These are phyloP conservation scores for Cunninghamia lanceolata DNA, from an alignment of 75 land plant species.

Conservation along the genomic window DNA sequence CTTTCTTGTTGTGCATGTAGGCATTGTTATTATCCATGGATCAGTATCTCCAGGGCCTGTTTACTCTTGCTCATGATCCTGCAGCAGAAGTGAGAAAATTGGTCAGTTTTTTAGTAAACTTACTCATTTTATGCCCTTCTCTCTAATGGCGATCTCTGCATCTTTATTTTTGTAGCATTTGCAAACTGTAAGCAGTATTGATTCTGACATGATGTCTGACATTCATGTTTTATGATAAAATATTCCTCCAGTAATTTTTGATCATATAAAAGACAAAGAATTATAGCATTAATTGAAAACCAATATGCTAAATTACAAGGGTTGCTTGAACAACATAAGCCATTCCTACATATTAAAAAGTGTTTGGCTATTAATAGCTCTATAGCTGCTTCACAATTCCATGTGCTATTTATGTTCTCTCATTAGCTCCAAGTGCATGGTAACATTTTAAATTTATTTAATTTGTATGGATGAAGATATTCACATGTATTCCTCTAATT, in stretches of 20 bases:
- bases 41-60: slow-evolving; percentile 88
- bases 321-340: not conserved
- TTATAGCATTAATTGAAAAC: not conserved
- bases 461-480: not conserved
- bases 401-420: not conserved
- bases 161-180: not conserved
- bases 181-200: not conserved
- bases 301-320: not conserved
- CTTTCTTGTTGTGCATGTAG: slow-evolving; percentile 30
- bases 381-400: not conserved
- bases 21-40: slow-evolving; percentile 87
- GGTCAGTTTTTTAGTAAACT: slow-evolving; percentile 39
- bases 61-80: slow-evolving; percentile 80
- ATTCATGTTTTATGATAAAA: not conserved
- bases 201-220: not conserved
- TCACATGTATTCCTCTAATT: not conserved
- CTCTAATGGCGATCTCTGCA: not conserved
- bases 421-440: not conserved
- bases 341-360: not conserved
- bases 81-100: slow-evolving; percentile 87
- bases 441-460: not conserved
- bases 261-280: not conserved
- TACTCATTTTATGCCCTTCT: not conserved
- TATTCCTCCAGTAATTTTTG: not conserved
- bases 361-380: not conserved